These are phyloP conservation scores for Yamadazyma aaseri DNA, from an alignment of 1,139 yeast species.

Conservation along the genomic window DNA sequence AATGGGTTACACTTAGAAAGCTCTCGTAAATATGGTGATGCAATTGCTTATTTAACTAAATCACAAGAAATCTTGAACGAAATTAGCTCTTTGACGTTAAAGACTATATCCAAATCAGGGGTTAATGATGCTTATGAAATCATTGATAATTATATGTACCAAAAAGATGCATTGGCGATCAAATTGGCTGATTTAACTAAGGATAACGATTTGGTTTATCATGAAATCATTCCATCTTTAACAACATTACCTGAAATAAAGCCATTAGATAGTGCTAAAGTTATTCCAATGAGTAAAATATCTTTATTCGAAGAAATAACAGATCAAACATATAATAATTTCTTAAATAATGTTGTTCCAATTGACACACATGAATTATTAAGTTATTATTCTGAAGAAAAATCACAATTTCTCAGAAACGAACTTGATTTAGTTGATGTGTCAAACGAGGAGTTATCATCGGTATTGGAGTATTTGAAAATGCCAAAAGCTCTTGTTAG, in stretches of 20 bases:
- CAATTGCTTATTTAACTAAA: slow-evolving; percentile 64
- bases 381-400: slow-evolving; percentile 86
- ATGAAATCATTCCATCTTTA: slow-evolving; percentile 66
- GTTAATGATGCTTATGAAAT: slow-evolving; percentile 34
- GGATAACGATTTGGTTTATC: slow-evolving; percentile 89
- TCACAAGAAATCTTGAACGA: slow-evolving; percentile 43
- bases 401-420: slow-evolving; percentile 70
- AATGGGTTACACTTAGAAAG: slow-evolving; percentile 51
- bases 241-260: slow-evolving; percentile 60
- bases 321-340: slow-evolving; percentile 53
- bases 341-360: slow-evolving; percentile 82
- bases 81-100: slow-evolving; percentile 25
- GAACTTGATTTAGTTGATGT: slow-evolving; percentile 76
- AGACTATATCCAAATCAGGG: slow-evolving; percentile 26
- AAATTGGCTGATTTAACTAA: slow-evolving; percentile 55
- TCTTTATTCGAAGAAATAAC: slow-evolving; percentile 39
- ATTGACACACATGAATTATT: slow-evolving; percentile 82
- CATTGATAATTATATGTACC: slow-evolving; percentile 44
- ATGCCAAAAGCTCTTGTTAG: slow-evolving; percentile 67
- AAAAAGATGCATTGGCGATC: slow-evolving; percentile 43
- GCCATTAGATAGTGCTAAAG: slow-evolving; percentile 75
- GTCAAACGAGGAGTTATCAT: slow-evolving; percentile 74
- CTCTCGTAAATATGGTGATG: slow-evolving; percentile 65
- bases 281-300: slow-evolving; percentile 49
- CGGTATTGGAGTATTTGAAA: slow-evolving; percentile 77